Evolutionary conservation across 352 stramenopile genomes (phyloP).

Genomic region (Phytophthora kernoviae): DNA sequence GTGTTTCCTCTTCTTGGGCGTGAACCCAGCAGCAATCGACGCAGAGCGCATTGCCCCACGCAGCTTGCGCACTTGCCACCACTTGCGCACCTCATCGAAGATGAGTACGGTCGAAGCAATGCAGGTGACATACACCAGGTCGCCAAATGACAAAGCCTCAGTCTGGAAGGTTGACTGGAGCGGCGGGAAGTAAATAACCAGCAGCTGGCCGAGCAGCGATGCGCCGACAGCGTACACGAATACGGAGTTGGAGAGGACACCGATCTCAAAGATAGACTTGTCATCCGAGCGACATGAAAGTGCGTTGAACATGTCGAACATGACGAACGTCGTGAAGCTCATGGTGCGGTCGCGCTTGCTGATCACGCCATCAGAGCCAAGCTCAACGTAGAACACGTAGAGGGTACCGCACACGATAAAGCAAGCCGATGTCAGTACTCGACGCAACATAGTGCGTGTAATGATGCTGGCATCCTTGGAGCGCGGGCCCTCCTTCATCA

Average conservation of each 20-base stretch:
- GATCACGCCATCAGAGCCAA: slow-evolving; percentile 88
- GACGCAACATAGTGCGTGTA: slow-evolving; percentile 68
- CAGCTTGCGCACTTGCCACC: slow-evolving; percentile 55
- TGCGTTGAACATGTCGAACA: slow-evolving; percentile 99
- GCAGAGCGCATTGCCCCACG: slow-evolving; percentile 33
- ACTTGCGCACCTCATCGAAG: slow-evolving; percentile 95
- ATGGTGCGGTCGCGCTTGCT: slow-evolving; percentile 96
- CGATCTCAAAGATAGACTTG: slow-evolving; percentile 94
- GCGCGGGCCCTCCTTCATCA: slow-evolving; percentile 87
- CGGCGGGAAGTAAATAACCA: slow-evolving; percentile 96
- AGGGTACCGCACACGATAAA: slow-evolving; percentile 84
- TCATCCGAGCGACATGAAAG: slow-evolving; percentile 95
- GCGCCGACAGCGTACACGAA: slow-evolving; percentile 94
- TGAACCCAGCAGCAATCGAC: slow-evolving; percentile 44
- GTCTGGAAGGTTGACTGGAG: slow-evolving; percentile 98
- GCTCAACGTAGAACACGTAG: slow-evolving; percentile 87
- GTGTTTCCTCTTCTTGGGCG: slow-evolving; percentile 63
- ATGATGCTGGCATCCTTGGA: slow-evolving; percentile 82
- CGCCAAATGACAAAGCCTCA: slow-evolving; percentile 90
- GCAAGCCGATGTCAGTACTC: slow-evolving; percentile 67
- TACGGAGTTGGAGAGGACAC: slow-evolving; percentile 91
- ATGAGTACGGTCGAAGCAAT: slow-evolving; percentile 94
- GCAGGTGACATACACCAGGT: slow-evolving; percentile 93
- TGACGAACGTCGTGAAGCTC: slow-evolving; percentile 99
- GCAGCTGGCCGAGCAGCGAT: slow-evolving; percentile 93